phyloP scores from a whole-genome alignment of 176 grass and related monocot species.

The Aegilops sharonensis region DNA sequence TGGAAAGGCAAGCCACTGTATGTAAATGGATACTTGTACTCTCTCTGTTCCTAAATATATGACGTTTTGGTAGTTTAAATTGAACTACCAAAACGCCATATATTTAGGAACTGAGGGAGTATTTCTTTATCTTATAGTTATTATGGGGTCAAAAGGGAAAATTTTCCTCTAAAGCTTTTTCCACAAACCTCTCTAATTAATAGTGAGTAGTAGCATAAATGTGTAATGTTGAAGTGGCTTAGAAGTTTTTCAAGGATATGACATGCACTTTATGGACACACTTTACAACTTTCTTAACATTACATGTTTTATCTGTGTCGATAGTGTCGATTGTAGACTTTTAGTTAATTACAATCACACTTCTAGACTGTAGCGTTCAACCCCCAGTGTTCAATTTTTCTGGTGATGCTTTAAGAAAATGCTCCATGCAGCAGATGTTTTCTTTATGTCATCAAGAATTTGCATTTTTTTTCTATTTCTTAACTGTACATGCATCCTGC shows the following conservation, averaged over 20 bases:
- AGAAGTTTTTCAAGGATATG: neutral
- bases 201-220: conserved; percentile 1
- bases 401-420: neutral
- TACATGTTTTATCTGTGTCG: conserved; percentile 8
- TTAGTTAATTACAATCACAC: neutral
- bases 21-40: neutral
- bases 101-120: too few species aligned
- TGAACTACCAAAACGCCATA: too few species aligned
- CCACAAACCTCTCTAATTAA: neutral
- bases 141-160: neutral
- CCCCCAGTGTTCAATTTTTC: neutral
- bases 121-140: neutral
- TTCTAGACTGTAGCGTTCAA: conserved; percentile 24
- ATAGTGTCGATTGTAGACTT: neutral
- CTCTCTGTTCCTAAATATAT: too few species aligned
- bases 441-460: conserved; percentile 2
- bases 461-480: conserved; percentile 11
- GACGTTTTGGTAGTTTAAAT: too few species aligned
- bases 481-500: conserved; percentile 4
- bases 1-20: conserved; percentile 11
- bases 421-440: neutral
- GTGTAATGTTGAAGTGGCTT: neutral
- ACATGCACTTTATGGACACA: conserved; percentile 14
- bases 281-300: neutral
- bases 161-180: neutral